Conservation (phyloP, 2,329 filamentous ascomycete genomes). For the Cryoendolithus antarcticus region DNA sequence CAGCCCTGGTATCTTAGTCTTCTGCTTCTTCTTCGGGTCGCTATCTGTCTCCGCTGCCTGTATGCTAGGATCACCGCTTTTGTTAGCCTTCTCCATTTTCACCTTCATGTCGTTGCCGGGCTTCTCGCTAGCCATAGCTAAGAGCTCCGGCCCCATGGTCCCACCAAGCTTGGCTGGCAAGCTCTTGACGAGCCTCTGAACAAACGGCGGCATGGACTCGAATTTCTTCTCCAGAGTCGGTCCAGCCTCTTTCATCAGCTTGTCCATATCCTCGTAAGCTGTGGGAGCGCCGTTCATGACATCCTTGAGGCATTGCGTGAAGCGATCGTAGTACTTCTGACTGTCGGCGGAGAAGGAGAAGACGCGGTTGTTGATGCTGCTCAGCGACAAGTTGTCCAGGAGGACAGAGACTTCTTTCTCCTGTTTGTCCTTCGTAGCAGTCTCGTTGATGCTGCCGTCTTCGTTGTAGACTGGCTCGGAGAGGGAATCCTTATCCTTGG, state of each 20-base stretch:
- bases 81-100: conserved; percentile 22
- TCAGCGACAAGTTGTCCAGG: conserved; percentile 73
- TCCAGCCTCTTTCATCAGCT: conserved; percentile 51
- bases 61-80: conserved; percentile 6
- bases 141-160: conserved; percentile 64
- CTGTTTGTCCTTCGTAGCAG: conserved; percentile 39
- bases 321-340: conserved; percentile 65
- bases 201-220: conserved; percentile 56
- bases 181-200: conserved; percentile 77
- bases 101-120: conserved; percentile 33
- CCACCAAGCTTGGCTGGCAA: conserved; percentile 71
- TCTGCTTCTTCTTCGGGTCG: conserved; percentile 43
- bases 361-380: conserved; percentile 72
- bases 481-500: conserved; percentile 21
- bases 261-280: conserved; percentile 79
- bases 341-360: conserved; percentile 78
- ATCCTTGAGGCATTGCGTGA: conserved; percentile 85
- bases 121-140: conserved; percentile 68
- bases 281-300: conserved; percentile 86
- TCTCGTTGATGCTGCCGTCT: conserved; percentile 25
- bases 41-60: background rate
- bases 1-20: conserved; percentile 56
- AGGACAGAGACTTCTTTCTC: conserved; percentile 63
- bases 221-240: conserved; percentile 54
- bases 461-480: conserved; percentile 24